Evolutionary conservation across 2,329 filamentous ascomycete species (phyloP), one percentile per base, ranked within the genome.

Genomic region (Aspergillus neoniger): DNA sequence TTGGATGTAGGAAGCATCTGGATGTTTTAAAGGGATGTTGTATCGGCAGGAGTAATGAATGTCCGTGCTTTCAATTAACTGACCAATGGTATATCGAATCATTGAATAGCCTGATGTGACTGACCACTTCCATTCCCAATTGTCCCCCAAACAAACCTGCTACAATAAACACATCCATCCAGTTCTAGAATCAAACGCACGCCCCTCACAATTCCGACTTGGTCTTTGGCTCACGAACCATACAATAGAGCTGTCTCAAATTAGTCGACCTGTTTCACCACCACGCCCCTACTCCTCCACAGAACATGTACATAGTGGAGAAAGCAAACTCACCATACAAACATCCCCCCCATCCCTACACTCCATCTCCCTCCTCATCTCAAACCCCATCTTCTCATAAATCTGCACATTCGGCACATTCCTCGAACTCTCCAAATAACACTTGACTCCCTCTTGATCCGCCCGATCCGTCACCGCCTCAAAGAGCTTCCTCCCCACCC

Each of bases 391-490:
- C 54, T 82, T 81, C 68, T 87, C 83, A 72, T 92, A 92, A 32
- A 92, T 91, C 57, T 83, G 81, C 71, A 90, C 85, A 70, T 91
- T 91, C 0, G 89, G 89, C 61, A 84, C 82, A 55, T 83, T 83
- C 59, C 86, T 83, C 68, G 86, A 89, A 38, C 87, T 90, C 74
- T 92, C 89, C 59, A 91, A 74, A 76, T 91, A 91, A 69, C 88
- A 91, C 65, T 79, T 83, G 64, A 83, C 81, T 0, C 86, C 84
- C 70, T 91, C 86, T 15, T 74, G 72, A 74, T 91, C 89, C 21
- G 89, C 89, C 67, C 75, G 76, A 53, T 83, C 79, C 4, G 87
- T 85, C n/a, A 91, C 86, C 51, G 82, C 80, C 67, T 86, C 80
- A 76, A 91, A 88, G 67, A 91, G 75, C 63, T 81, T 79, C 61